Conservation (phyloP, 2,329 filamentous ascomycete genomes). For the Aspergillus jensenii region DNA sequence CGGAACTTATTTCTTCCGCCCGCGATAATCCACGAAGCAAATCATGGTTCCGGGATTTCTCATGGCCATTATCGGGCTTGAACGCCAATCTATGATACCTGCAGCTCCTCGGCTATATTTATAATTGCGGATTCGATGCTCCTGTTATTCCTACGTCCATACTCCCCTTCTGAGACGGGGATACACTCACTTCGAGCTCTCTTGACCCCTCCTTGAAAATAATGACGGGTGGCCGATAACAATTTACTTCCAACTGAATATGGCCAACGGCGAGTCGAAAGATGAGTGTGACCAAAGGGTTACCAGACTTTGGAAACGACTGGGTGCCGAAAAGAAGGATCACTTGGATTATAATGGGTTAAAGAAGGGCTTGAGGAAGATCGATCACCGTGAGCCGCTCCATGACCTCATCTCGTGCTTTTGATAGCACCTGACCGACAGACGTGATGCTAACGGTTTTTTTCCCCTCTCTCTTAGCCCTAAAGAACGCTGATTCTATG, state of each 20-base stretch:
- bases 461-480: constrained; percentile 45
- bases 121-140: constrained; percentile 26
- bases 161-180: constrained; percentile 22
- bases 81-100: constrained; percentile 11
- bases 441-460: constrained; percentile 13
- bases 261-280: constrained; percentile 70
- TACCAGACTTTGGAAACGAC: constrained; percentile 76
- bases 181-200: constrained; percentile 17
- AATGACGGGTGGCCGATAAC: constrained; percentile 49
- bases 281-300: constrained; percentile 79
- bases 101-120: constrained; percentile 9
- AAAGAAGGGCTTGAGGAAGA: constrained; percentile 78
- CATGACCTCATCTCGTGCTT: constrained; percentile 21
- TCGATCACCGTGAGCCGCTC: constrained; percentile 77
- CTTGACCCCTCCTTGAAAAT: constrained; percentile 33
- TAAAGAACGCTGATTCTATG: constrained; percentile 90
- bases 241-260: constrained; percentile 48
- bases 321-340: constrained; percentile 75
- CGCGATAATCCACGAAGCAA: constrained; percentile 35
- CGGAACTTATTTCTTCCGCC: constrained; percentile 21
- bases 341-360: constrained; percentile 82
- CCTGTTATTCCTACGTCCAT: constrained; percentile 18
- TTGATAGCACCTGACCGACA: constrained; percentile 24
- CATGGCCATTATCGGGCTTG: constrained; percentile 21
- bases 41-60: constrained; percentile 37